Base-by-base conservation (phyloP, 2,329 filamentous ascomycete genomes). In the Talaromyces funiculosus region DNA sequence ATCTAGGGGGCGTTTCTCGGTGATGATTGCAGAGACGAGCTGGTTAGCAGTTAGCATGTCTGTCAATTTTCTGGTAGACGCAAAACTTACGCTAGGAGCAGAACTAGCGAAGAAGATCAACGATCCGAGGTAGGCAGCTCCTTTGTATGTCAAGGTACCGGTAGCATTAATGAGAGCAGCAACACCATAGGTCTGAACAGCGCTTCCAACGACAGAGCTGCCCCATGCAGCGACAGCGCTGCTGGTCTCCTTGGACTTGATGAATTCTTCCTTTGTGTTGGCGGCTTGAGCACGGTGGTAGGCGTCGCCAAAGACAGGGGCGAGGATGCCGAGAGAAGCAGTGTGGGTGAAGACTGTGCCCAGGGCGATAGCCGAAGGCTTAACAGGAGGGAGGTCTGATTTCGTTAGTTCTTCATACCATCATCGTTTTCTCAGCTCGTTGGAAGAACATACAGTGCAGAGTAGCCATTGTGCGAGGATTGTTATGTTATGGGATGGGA, bases 261-360 rank as follows among this genome's bases (percentile, higher is more conserved):
- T 80, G 80, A 97, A 97, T 81, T 97, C 93, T 81, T 97, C 92
- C 82, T 94, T 96, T 72, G 88, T 90, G 86, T 96, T 93, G 76
- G 93, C 86, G 63, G 85, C 81, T 84, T 96, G 92, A 68, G 93
- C 92, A 69, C 90, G 89, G 80, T 92, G 88, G 85, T 96, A 97
- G 72, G 91, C 93, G 73, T 95, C 88, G 73, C 94, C 93, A 76
- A 97, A 96, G 78, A 97, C 80, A 65, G 93, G 93, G 62, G 86
- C 84, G 64, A 97, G 85, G 69, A 97, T 86, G 65, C 90, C 92
- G 66, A 94, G 87, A 73, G 94, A 94, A 71, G 91, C 84, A 71
- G 88, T 87, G 81, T 99, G 93, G 84, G 90, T 97, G 87, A 97
- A 99, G 77, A 92, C 81, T 65, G 92, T 94, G 80, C 94, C 94